Base-by-base conservation (phyloP, 2,329 filamentous ascomycete genomes). In the Colletotrichum chlorophyti region DNA sequence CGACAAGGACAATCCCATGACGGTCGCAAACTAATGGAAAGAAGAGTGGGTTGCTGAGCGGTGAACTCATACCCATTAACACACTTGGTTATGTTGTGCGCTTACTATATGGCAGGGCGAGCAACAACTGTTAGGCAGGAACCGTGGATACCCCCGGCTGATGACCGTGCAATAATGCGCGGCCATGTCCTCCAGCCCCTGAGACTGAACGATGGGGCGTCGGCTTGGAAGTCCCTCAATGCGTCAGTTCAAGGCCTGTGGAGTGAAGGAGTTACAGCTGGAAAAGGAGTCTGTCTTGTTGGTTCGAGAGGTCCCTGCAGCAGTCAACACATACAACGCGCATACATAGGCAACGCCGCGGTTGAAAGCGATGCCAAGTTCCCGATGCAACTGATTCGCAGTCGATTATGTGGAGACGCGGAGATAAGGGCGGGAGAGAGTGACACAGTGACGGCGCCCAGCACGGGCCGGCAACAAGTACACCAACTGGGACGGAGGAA, bases 281-380 rank as follows among this genome's bases (percentile, higher is more conserved):
- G n/a, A n/a, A n/a, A n/a, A n/a, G n/a, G n/a, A n/a, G n/a, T n/a
- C n/a, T n/a, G 23, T 15, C 15, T 11, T 35, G 15, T 34, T 34
- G 19, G 26, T 27, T 23, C 14, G 21, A 9, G 15, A 49, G 40
- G 43, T 27, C 43, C 38, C 51, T 45, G 51, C 51, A 49, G 24
- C 19, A 31, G 31, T 24, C 5, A 14, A 15, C 4, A 34, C 49
- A n/a, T n/a, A n/a, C n/a, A n/a, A n/a, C n/a, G n/a, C n/a, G n/a
- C n/a, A n/a, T n/a, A n/a, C n/a, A n/a, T n/a, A n/a, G 6, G 40
- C 49, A 26, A 29, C 27, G 14, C 14, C 21, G n/a, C 50, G 17
- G 38, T 50, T 51, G 53, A 38, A 58, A 12, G 15, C 23, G 10
- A 32, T 46, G 47, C 53, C 53, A 52, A 53, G 47, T 10, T 19